Evolutionary conservation across 176 grass and related monocot genomes (phyloP).

Genomic region (Urochloa ruziziensis): DNA sequence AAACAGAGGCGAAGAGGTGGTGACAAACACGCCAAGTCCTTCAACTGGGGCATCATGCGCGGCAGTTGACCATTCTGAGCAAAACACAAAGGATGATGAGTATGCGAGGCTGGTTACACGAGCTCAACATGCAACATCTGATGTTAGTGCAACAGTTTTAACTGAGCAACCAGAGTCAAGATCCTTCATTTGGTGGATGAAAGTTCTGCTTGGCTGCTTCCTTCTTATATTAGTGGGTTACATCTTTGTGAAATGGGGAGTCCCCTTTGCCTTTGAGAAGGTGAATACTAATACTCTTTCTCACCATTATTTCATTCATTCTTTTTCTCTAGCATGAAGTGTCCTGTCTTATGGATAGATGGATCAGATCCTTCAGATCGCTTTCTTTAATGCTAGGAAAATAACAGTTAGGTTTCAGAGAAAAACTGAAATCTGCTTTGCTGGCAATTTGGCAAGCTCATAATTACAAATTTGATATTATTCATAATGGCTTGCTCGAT

Average conservation of each 20-base stretch:
- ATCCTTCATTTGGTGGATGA: conserved; percentile 79
- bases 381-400: not conserved
- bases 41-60: conserved; percentile 16
- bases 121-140: conserved; percentile 29
- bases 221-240: conserved; percentile 51
- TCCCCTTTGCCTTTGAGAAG: conserved; percentile 90
- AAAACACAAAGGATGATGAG: conserved; percentile 69
- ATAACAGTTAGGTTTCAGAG: not conserved
- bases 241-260: conserved; percentile 71
- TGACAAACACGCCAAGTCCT: conserved; percentile 27
- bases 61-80: conserved; percentile 42
- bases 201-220: conserved; percentile 55
- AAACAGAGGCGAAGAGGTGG: conserved; percentile 14
- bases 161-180: conserved; percentile 37
- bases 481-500: not conserved
- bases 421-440: not conserved
- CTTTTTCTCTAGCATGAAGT: not conserved
- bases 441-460: not conserved
- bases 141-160: conserved; percentile 23
- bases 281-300: conserved; percentile 15
- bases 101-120: conserved; percentile 70
- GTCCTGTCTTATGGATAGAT: not conserved
- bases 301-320: not conserved
- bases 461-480: not conserved
- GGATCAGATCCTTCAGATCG: not conserved